Conservation (phyloP, 805 yeast species). For the Saturnispora gosingensis region DNA sequence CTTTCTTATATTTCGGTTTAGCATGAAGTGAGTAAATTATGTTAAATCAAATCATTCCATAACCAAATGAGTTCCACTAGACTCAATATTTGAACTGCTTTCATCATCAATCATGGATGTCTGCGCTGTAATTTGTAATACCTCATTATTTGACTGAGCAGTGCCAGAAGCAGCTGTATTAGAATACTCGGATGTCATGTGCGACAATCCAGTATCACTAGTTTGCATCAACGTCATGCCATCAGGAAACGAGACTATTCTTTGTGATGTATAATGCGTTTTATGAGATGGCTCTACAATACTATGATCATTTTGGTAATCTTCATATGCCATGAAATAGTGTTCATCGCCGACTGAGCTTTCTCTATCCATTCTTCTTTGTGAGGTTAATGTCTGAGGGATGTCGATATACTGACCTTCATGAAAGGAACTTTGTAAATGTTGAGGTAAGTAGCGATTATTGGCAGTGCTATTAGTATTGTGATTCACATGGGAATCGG, state of each 20-base stretch:
- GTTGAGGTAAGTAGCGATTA: conserved; percentile 1
- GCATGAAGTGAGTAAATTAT: background rate
- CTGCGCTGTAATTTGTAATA: conserved; percentile 11
- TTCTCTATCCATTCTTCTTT: background rate
- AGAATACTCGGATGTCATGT: conserved; percentile 2
- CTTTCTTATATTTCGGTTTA: background rate
- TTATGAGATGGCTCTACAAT: conserved; percentile 10
- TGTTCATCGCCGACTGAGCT: conserved; percentile 12
- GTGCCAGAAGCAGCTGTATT: conserved; percentile 9
- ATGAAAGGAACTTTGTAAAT: conserved; percentile 11
- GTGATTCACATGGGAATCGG: background rate
- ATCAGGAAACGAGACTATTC: conserved; percentile 8
- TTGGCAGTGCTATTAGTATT: background rate
- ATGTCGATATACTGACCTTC: conserved; percentile 4
- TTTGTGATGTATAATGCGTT: background rate
- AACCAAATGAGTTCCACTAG: conserved; percentile 25
- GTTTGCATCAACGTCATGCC: conserved; percentile 4
- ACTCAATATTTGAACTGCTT: conserved; percentile 6
- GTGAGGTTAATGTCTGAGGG: background rate
- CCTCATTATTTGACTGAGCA: conserved; percentile 2
- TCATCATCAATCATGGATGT: conserved; percentile 14
- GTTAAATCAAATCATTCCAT: conserved; percentile 15
- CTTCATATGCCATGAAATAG: conserved; percentile 31
- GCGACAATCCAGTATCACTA: background rate
- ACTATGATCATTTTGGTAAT: conserved; percentile 29